A percentile compares a stretch with the other conserved stretches of the same genome.
Conservation (phyloP, 2,329 filamentous ascomycete genomes). For the Didymella lethalis region DNA sequence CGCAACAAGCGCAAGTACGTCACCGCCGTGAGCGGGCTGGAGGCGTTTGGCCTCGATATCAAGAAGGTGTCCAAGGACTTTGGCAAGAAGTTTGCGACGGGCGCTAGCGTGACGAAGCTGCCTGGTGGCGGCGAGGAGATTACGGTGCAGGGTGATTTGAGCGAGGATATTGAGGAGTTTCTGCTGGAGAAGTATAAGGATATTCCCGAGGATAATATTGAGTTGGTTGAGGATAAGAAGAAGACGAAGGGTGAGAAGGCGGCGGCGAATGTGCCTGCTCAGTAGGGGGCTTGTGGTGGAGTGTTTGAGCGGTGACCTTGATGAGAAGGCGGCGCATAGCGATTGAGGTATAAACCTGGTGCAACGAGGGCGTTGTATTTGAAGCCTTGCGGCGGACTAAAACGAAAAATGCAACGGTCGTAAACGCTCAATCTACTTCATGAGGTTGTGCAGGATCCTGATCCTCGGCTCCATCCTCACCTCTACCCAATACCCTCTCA, state of each 20-base stretch:
- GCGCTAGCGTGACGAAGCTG: constrained; percentile 88
- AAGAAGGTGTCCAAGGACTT: constrained; percentile 98
- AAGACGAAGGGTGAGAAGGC: constrained; percentile 67
- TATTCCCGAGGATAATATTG: constrained; percentile 94
- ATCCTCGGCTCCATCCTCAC: constrained; percentile 63
- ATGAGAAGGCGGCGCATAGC: not conserved
- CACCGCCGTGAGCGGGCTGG: constrained; percentile 88
- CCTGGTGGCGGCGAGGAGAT: constrained; percentile 91
- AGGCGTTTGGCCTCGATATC: constrained; percentile 88
- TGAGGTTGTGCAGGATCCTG: constrained; percentile 56
- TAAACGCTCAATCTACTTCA: constrained; percentile 8
- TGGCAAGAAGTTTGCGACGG: constrained; percentile 98
- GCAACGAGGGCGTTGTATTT: not conserved
- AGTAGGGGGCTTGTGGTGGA: constrained; percentile 2
- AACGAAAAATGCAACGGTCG: not conserved
- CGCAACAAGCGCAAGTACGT: constrained; percentile 98
- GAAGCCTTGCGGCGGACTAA: not conserved
- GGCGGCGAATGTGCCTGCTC: constrained; percentile 21
- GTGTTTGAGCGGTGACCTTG: not conserved
- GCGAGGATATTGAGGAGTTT: constrained; percentile 92
- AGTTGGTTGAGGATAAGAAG: constrained; percentile 94
- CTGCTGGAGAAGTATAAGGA: constrained; percentile 86
- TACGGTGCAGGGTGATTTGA: constrained; percentile 95
- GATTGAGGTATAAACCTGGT: not conserved
- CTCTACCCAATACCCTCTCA: constrained; percentile 64